Conservation (phyloP, 352 stramenopile genomes). For the Phytophthora quininea region DNA sequence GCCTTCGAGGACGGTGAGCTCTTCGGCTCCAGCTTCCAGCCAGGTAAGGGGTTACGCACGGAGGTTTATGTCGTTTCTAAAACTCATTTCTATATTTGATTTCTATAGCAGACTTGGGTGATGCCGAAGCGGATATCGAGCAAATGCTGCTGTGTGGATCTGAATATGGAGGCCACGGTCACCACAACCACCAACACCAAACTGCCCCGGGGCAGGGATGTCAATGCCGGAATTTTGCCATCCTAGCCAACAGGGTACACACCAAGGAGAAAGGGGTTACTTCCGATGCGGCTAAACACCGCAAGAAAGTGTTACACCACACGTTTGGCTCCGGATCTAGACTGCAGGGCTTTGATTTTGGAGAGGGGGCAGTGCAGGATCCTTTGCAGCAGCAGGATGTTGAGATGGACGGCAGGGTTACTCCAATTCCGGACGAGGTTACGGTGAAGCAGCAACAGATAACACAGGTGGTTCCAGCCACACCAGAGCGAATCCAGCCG, state of each 20-base stretch:
- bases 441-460: constrained; percentile 13
- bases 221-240: constrained; percentile 42
- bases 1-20: constrained; percentile 43
- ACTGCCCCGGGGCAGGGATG: constrained; percentile 31
- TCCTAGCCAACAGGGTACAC: constrained; percentile 39
- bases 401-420: constrained; percentile 23
- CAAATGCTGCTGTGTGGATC: constrained; percentile 57
- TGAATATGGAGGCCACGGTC: constrained; percentile 31
- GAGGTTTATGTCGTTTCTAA: constrained; percentile 3
- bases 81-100: constrained; percentile 2
- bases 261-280: constrained; percentile 20
- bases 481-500: constrained; percentile 15
- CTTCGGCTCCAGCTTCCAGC: constrained; percentile 42
- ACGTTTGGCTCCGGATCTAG: constrained; percentile 62
- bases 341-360: constrained; percentile 57
- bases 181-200: constrained; percentile 40
- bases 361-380: constrained; percentile 13
- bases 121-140: constrained; percentile 63
- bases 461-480: constrained; percentile 7
- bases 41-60: constrained; percentile 26
- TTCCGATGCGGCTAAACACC: constrained; percentile 33
- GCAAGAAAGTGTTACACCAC: constrained; percentile 54
- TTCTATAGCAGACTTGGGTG: constrained; percentile 29
- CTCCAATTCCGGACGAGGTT: constrained; percentile 1
- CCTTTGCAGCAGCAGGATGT: constrained; percentile 29